Base-by-base conservation (phyloP, 129 eudicot species). In the Artemisia annua region DNA sequence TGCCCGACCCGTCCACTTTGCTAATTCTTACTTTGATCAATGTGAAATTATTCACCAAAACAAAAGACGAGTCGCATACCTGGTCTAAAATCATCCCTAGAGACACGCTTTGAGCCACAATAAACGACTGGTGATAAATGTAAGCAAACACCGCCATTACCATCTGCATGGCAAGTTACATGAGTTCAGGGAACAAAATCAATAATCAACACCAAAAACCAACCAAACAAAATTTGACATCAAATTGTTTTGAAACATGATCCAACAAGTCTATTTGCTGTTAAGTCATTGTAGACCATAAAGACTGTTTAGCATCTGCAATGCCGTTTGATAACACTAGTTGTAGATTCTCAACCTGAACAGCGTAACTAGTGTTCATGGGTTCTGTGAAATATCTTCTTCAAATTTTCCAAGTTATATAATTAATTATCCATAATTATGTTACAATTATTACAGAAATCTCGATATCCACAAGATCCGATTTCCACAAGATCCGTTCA, bases 71-170 rank as follows among this genome's bases (percentile, higher is more conserved):
- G 69, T 58, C 56, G 18, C 63, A 48, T 87, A 89, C 98, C 96
- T 89, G 98, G 26, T 92, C 98, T 85, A 92, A 67, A 62, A 92
- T 89, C 83, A 84, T 87, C 81, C 91, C 98, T 18, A 92, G 81
- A 5, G 96, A 87, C 69, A 89, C 83, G 69, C 91, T 89, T 72
- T 89, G 98, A 43, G 91, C 85, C 48, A 83, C 89, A 35, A 89
- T 77, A 64, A 92, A 92, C 9, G 98, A 92, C 65, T 89, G 95
- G 78, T 89, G 96, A 76, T 92, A 92, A 30, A 89, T 92, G 77
- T 92, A 92, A 8, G 98, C 98, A 62, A 92, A 92, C 44, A 92
- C 91, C 5, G 98, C 98, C 98, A 92, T 92, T 76, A 89, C 98
- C 96, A 92, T 92, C 98, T 92, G 84, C 66, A 79, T 5, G 44